Evolutionary conservation across 108 stramenopile genomes (phyloP).

Genomic region (Tribonema minus): DNA sequence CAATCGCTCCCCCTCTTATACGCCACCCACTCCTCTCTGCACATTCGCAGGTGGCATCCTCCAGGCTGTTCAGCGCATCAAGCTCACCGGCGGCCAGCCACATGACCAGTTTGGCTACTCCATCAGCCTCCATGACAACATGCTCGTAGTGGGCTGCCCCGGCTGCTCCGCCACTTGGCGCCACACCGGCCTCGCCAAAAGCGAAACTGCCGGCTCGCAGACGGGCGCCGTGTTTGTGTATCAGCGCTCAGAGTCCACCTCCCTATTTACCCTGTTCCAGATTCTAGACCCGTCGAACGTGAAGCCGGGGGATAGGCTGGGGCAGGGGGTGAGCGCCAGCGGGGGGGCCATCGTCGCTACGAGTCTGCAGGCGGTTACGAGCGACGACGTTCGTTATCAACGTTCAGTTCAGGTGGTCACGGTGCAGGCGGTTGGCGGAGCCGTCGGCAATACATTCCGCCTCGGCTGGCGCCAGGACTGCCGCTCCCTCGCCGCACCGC

Average conservation of each 20-base stretch:
- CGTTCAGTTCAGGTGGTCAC: slow-evolving; percentile 57
- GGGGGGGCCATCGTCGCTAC: slow-evolving; percentile 54
- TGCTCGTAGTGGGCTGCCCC: slow-evolving; percentile 30
- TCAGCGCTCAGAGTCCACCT: not conserved
- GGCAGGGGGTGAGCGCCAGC: slow-evolving; percentile 54
- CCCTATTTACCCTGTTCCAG: slow-evolving; percentile 18
- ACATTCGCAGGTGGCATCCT: slow-evolving; percentile 12
- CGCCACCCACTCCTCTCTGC: no score
- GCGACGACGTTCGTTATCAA: slow-evolving; percentile 37
- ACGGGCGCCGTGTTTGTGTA: slow-evolving; percentile 63
- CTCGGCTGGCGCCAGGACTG: slow-evolving; percentile 42
- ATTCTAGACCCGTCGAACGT: slow-evolving; percentile 58
- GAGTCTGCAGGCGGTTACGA: slow-evolving; percentile 49
- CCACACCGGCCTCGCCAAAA: slow-evolving; percentile 6
- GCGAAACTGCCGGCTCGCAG: slow-evolving; percentile 12
- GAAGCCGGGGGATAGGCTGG: slow-evolving; percentile 58
- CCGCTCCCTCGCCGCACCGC: not conserved
- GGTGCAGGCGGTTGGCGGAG: slow-evolving; percentile 38
- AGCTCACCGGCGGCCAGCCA: slow-evolving; percentile 13
- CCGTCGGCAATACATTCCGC: slow-evolving; percentile 39
- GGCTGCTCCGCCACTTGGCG: slow-evolving; percentile 28
- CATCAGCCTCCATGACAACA: slow-evolving; percentile 25
- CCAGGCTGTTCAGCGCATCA: slow-evolving; percentile 32
- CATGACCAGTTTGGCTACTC: slow-evolving; percentile 26
- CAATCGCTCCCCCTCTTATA: no score